phyloP scores from a whole-genome alignment of 2,329 filamentous ascomycete species.

The Periconia sp. region DNA sequence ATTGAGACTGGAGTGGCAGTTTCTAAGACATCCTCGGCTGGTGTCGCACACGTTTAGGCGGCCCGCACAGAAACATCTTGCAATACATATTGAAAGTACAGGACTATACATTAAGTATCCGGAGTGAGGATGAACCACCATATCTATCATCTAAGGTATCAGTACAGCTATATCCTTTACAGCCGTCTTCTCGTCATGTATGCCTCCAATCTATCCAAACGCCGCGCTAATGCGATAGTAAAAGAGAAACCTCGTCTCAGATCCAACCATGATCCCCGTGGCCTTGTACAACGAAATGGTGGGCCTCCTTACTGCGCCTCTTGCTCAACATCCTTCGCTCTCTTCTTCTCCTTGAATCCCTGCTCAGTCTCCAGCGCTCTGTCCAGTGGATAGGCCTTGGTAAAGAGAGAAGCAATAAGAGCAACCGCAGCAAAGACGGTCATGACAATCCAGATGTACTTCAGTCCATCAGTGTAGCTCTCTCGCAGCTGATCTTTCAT shows the following conservation, averaged over 20 bases:
- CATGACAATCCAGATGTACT: constrained; percentile 63
- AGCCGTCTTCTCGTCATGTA: background rate
- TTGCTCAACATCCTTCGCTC: constrained; percentile 28
- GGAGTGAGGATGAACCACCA: background rate
- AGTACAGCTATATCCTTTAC: background rate
- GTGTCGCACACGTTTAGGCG: constrained; percentile 7
- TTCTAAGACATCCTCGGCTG: constrained; percentile 1
- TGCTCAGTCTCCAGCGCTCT: constrained; percentile 56
- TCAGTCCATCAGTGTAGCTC: constrained; percentile 61
- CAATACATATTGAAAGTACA: background rate
- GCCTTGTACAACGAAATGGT: constrained; percentile 4
- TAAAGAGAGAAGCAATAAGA: constrained; percentile 59
- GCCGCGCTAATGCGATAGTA: constrained; percentile 14
- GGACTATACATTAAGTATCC: constrained; percentile 7
- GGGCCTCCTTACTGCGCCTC: constrained; percentile 11
- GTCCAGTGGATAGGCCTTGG: constrained; percentile 56
- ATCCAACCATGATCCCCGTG: constrained; percentile 6
- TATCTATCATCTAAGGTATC: constrained; percentile 1
- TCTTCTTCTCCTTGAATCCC: constrained; percentile 51
- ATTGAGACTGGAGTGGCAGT: background rate
- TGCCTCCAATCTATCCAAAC: constrained; percentile 14
- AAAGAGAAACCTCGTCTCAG: constrained; percentile 1
- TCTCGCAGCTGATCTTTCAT: constrained; percentile 51
- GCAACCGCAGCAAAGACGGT: constrained; percentile 59
- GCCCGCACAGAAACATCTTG: constrained; percentile 1